phyloP scores from a whole-genome alignment of 169 alveolate species.

The Eimeria maxima region DNA sequence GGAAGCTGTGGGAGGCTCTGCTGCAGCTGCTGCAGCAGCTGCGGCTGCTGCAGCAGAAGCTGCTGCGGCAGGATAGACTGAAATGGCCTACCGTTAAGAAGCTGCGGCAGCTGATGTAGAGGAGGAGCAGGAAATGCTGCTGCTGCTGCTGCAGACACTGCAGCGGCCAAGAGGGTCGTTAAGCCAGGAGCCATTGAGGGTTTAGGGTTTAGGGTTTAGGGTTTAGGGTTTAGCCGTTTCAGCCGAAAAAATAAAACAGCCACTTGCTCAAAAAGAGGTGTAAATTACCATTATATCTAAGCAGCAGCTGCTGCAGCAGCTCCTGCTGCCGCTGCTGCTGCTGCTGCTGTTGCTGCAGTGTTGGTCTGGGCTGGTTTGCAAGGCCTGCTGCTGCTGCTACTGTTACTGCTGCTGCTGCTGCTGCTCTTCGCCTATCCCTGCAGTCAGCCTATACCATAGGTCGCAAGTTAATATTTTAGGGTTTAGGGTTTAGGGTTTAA shows the following conservation, averaged over 20 bases:
- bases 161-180: no score
- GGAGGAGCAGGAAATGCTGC: no score
- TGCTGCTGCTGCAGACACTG: no score
- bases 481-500: background rate
- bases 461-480: background rate
- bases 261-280: background rate
- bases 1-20: no score
- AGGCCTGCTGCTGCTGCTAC: background rate
- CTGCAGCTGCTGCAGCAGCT: no score
- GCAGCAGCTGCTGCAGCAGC: background rate
- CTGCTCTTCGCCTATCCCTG: constrained; percentile 30
- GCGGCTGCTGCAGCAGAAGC: no score
- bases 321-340: constrained; percentile 15
- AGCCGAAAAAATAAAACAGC: background rate
- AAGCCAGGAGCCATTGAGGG: no score
- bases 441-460: background rate
- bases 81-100: no score
- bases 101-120: no score
- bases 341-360: background rate
- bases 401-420: constrained; percentile 32
- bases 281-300: background rate
- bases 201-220: background rate
- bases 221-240: constrained; percentile 39
- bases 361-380: no score
- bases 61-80: no score